Evolutionary conservation across 2,329 filamentous ascomycete species (phyloP), one percentile per base, ranked within the genome.

Genomic region (Penicillium sp.): DNA sequence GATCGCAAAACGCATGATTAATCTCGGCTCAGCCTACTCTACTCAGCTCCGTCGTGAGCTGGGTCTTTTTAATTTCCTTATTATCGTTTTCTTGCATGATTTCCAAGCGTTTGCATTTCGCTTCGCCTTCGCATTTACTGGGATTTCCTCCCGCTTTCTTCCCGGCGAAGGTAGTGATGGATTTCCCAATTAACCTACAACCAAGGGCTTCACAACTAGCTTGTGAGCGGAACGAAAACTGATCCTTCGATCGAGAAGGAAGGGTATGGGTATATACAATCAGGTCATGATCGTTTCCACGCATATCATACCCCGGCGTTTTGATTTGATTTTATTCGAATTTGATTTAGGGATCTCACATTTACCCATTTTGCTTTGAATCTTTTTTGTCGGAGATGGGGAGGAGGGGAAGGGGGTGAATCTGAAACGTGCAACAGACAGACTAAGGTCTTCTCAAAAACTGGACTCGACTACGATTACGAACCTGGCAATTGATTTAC

Each of bases 231-330:
- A n/a, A n/a, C n/a, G n/a, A 18, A 18, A 3, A 4, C 23, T 28
- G 10, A 28, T 26, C n/a, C 24, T 23, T 13, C n/a, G 18, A 8
- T 9, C 6, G 16, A 21, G 5, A 7, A 28, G n/a, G 23, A 18
- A 14, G 23, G 21, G 26, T 51, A 55, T 57, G 40, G 53, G 53
- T 59, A 56, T 49, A 59, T 53, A 59, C 51, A 53, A 42, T 51
- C 50, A 51, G 53, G 46, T 51, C 52, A 63, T 61, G 61, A 59
- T 58, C 52, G 39, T 60, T n/a, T 61, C 45, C 39, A 58, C 60
- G 59, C 59, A 65, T 65, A 58, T 60, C 59, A 65, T 65, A 64
- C 61, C 61, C 57, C 54, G n/a, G n/a, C n/a, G n/a, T n/a, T n/a
- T n/a, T n/a, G n/a, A 42, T 42, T 19, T 55, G 51, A 33, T 55